phyloP scores from a whole-genome alignment of 208 protist species.

The Leptomonas pyrrhocoris region DNA sequence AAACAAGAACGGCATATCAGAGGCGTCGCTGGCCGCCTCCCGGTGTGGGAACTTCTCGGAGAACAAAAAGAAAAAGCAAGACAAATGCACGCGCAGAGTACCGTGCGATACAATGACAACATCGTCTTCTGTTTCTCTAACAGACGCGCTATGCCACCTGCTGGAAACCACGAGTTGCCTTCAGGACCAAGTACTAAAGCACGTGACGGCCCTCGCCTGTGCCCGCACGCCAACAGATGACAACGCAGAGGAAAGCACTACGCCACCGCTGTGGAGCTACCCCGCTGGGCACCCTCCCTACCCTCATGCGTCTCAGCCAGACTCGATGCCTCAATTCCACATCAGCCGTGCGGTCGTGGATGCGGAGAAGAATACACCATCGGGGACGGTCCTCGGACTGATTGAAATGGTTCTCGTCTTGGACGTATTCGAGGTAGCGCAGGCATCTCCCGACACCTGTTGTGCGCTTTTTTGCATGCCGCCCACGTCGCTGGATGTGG shows the following conservation, averaged over 20 bases:
- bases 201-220: neutral
- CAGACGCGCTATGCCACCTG: neutral
- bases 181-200: neutral
- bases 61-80: too few species aligned
- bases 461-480: constrained; percentile 28
- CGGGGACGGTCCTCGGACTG: neutral
- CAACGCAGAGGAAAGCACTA: neutral
- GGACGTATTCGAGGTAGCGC: constrained; percentile 48
- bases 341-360: too few species aligned
- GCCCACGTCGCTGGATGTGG: constrained; percentile 4
- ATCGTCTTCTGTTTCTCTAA: neutral
- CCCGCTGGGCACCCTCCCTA: neutral
- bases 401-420: constrained; percentile 28
- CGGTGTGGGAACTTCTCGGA: too few species aligned
- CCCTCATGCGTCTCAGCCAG: neutral
- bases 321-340: too few species aligned
- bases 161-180: neutral
- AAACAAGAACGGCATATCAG: too few species aligned
- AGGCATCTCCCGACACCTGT: constrained; percentile 30
- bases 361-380: neutral
- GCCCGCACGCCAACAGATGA: neutral
- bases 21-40: too few species aligned
- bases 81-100: too few species aligned
- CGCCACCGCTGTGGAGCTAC: constrained; percentile 2
- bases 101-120: neutral